These are phyloP conservation scores for Coemansia sp. DNA, from an alignment of 192 early-diverging fungal species.

Conservation along the genomic window DNA sequence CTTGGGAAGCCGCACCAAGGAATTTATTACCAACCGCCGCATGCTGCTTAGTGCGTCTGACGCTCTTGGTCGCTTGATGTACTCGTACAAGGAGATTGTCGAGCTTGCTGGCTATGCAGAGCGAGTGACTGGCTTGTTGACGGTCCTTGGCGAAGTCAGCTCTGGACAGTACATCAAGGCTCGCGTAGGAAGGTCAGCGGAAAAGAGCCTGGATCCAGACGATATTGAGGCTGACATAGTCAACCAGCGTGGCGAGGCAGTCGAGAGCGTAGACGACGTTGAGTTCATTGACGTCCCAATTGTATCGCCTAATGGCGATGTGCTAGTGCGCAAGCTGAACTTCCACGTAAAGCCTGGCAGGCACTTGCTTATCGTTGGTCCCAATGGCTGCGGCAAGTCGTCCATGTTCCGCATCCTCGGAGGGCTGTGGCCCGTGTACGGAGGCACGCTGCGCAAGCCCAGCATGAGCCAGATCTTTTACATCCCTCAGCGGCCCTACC, in stretches of 20 bases:
- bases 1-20: constrained; percentile 46
- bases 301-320: constrained; percentile 92
- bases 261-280: constrained; percentile 71
- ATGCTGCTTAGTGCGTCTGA: constrained; percentile 74
- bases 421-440: constrained; percentile 95
- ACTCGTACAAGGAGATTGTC: constrained; percentile 91
- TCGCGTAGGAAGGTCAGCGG: constrained; percentile 43
- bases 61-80: constrained; percentile 82
- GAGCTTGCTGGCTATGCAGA: constrained; percentile 94
- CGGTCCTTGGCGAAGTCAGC: constrained; percentile 85
- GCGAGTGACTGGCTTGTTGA: constrained; percentile 80
- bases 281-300: constrained; percentile 91
- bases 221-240: constrained; percentile 38
- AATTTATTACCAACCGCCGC: constrained; percentile 76
- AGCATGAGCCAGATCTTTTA: constrained; percentile 90
- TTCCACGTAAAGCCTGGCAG: constrained; percentile 90
- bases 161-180: constrained; percentile 75
- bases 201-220: constrained; percentile 2
- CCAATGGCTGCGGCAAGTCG: constrained; percentile 93
- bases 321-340: constrained; percentile 76
- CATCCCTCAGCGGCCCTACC: constrained; percentile 97
- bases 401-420: constrained; percentile 95
- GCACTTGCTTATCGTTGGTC: constrained; percentile 90
- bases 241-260: constrained; percentile 61
- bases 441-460: constrained; percentile 70